A percentile compares a stretch with the other conserved stretches of the same genome.
Evolutionary conservation across 192 early-diverging fungal species (phyloP).

Genomic region (Linnemannia elongata): DNA sequence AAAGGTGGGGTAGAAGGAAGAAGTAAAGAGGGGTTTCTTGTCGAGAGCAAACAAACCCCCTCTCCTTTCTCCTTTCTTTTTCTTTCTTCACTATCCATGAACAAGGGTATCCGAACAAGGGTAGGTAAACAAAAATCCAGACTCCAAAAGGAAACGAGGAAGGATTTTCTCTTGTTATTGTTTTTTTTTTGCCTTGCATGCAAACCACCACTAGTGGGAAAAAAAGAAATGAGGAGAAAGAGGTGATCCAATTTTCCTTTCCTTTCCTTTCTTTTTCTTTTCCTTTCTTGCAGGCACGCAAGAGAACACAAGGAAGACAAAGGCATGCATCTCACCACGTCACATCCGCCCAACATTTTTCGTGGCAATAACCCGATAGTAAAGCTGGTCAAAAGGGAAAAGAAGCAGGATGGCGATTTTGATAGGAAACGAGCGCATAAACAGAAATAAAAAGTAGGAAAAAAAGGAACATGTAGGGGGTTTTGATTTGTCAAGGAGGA

Average conservation of each 20-base stretch:
- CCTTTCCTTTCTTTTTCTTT: background rate
- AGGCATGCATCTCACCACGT: background rate
- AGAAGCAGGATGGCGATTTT: no score
- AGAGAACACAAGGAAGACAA: background rate
- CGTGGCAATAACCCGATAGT: no score
- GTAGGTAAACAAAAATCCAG: background rate
- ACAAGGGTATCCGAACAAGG: background rate
- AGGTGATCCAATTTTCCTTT: background rate
- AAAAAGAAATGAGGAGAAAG: background rate
- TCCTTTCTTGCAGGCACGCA: background rate
- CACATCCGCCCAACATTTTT: background rate
- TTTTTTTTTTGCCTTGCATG: conserved; percentile 2
- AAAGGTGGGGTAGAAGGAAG: background rate
- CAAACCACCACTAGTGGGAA: background rate
- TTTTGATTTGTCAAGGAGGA: background rate
- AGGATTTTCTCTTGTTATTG: conserved; percentile 19
- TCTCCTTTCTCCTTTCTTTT: background rate
- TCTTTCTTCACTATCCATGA: background rate
- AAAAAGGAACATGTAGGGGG: background rate
- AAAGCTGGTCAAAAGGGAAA: background rate
- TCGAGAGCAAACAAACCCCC: background rate
- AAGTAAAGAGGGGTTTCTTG: no score
- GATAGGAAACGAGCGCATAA: background rate
- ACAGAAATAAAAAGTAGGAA: background rate
- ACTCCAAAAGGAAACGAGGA: conserved; percentile 25